Evolutionary conservation across 169 alveolate genomes (phyloP).

Genomic region (Plasmodium billcollinsi): DNA sequence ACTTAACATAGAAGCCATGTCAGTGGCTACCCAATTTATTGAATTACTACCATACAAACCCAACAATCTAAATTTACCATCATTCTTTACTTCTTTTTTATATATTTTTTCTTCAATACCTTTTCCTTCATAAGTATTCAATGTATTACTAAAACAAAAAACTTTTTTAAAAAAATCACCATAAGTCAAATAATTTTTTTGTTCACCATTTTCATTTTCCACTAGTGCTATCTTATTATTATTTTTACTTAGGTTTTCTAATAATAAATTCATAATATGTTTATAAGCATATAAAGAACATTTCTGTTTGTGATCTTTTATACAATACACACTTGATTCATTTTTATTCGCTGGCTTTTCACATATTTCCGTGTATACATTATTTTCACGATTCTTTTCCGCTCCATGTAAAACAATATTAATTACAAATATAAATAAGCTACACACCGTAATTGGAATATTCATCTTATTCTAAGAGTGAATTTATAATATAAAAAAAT

Average conservation of each 20-base stretch:
- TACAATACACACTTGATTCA: too few relatives aligned
- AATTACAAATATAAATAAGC: too few relatives aligned
- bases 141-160: background rate
- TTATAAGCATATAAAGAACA: background rate
- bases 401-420: too few relatives aligned
- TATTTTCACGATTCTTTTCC: too few relatives aligned
- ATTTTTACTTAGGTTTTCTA: background rate
- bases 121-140: slow-evolving; percentile 28
- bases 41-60: slow-evolving; percentile 72
- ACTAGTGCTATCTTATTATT: background rate
- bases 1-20: slow-evolving; percentile 19
- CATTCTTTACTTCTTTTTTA: slow-evolving; percentile 28
- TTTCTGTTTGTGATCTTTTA: too few relatives aligned
- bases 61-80: slow-evolving; percentile 23
- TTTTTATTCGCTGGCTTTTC: too few relatives aligned
- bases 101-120: slow-evolving; percentile 26
- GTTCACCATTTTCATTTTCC: slow-evolving; percentile 29
- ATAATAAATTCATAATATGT: background rate
- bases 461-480: too few relatives aligned
- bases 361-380: too few relatives aligned
- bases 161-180: background rate
- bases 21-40: slow-evolving; percentile 29
- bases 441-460: too few relatives aligned
- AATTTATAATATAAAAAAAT: too few relatives aligned
- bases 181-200: slow-evolving; percentile 1